Conservation (phyloP, 176 grass and related monocot species). For the Carex kokanica region DNA sequence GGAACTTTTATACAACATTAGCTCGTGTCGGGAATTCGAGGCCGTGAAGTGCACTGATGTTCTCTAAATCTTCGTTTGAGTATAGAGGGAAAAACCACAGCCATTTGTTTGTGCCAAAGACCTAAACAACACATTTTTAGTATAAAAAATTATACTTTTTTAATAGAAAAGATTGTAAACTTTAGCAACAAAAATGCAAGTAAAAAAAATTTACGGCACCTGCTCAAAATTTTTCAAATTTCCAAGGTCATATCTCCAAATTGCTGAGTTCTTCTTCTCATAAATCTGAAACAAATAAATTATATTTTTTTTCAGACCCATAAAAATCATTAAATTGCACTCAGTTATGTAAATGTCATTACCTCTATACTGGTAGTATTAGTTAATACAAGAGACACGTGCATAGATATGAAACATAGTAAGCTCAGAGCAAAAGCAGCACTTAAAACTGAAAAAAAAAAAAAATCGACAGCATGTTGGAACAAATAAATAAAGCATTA, state of each 20-base stretch:
- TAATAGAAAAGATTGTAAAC: background rate
- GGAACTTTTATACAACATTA: slow-evolving; percentile 30
- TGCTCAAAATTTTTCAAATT: slow-evolving; percentile 84
- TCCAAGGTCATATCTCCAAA: slow-evolving; percentile 78
- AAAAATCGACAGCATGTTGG: slow-evolving; percentile 19
- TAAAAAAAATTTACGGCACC: slow-evolving; percentile 25
- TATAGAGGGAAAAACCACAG: slow-evolving; percentile 81
- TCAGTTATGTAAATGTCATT: slow-evolving; percentile 24
- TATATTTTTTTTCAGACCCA: slow-evolving; percentile 6
- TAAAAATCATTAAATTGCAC: slow-evolving; percentile 5
- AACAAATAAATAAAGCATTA: slow-evolving; percentile 4
- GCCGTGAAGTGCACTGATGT: slow-evolving; percentile 56
- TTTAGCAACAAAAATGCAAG: background rate
- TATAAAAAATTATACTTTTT: background rate
- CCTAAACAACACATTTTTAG: slow-evolving; percentile 30
- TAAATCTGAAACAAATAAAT: slow-evolving; percentile 49
- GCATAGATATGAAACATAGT: slow-evolving; percentile 70
- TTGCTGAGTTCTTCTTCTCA: slow-evolving; percentile 52
- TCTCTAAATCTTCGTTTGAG: slow-evolving; percentile 61
- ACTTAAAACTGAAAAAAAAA: slow-evolving; percentile 79
- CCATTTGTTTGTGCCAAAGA: slow-evolving; percentile 75
- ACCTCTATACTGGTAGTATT: slow-evolving; percentile 92
- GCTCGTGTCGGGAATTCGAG: slow-evolving; percentile 65
- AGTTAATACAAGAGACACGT: slow-evolving; percentile 49
- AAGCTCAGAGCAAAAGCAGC: slow-evolving; percentile 84